Evolutionary conservation across 2,329 filamentous ascomycete species (phyloP), one percentile per base, ranked within the genome.

Genomic region (Aspergillus tamarii): DNA sequence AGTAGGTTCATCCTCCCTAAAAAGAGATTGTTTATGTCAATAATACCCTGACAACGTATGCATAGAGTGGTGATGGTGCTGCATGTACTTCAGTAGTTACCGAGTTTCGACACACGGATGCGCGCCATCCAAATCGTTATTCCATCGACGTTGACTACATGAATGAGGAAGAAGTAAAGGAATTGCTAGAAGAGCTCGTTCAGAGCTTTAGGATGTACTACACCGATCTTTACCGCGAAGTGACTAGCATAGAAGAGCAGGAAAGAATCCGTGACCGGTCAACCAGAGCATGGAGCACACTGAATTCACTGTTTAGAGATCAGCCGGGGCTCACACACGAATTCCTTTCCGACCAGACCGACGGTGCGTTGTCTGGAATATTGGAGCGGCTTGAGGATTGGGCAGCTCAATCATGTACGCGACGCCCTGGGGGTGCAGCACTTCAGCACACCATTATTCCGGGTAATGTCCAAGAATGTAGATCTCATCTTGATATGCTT

Each of bases 51-150:
- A 50, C 41, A 39, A 19, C 19, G 8, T 28, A 34, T 39, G 12
- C 10, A n/a, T 48, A 70, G 69, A 64, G 59, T 28, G 59, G 63
- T 26, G 61, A 60, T 53, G 66, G 62, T 3, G 12, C 36, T 1
- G 69, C 69, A 28, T 71, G 68, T 48, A 71, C 69, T 7, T 66
- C 58, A 12, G 65, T 71, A 10, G 66, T 68, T 7, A 69, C 67
- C 2, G 68, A 71, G 16, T 70, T 68, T 34, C 65, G 68, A 23
- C 21, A 59, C 9, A 14, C 61, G 1, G 64, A 70, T 63, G 57
- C 53, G 0, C 8, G 30, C 2, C 65, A 69, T 45, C 62, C 55
- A 2, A 21, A 57, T 21, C 32, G 52, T 2, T 70, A 65, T 26
- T 66, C 63, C 3, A 63, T 70, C 23, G 65, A 71, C 36, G 59